Evolutionary conservation across 257 asterid genomes (phyloP).

Genomic region (Plantago elongata): DNA sequence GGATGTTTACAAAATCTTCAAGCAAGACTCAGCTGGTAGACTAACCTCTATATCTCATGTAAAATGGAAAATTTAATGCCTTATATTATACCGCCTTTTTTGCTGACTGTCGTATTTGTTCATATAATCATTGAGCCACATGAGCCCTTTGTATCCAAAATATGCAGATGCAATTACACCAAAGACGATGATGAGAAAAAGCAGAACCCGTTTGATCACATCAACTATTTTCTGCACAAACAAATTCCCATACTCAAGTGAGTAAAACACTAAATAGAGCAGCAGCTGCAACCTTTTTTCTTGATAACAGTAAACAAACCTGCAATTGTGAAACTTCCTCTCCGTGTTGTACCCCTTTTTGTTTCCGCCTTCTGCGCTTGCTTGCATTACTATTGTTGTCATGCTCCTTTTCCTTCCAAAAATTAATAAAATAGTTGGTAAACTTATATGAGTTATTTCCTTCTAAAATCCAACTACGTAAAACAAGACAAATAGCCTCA

Average conservation of each 20-base stretch:
- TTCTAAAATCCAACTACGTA: background rate
- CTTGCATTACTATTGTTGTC: constrained; percentile 37
- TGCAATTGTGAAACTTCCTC: constrained; percentile 47
- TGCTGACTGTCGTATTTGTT: constrained; percentile 55
- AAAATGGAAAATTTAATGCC: constrained; percentile 7
- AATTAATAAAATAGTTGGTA: constrained; percentile 6
- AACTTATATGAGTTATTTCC: background rate
- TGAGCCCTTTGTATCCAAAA: constrained; percentile 55
- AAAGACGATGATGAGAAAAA: constrained; percentile 31
- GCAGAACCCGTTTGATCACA: constrained; percentile 32
- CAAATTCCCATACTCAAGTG: background rate
- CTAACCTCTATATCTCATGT: background rate
- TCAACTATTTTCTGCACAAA: constrained; percentile 43
- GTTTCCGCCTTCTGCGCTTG: constrained; percentile 63
- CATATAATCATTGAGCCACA: constrained; percentile 86
- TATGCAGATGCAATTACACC: constrained; percentile 36
- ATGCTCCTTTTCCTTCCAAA: constrained; percentile 49
- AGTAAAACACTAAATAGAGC: constrained; percentile 8
- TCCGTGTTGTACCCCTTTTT: constrained; percentile 39
- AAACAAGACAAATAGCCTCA: background rate
- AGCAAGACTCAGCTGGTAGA: background rate
- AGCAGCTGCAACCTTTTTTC: constrained; percentile 4
- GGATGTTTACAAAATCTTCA: too few species aligned
- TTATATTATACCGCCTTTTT: constrained; percentile 34
- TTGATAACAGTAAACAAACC: constrained; percentile 33